A percentile compares a stretch with the other conserved stretches of the same genome.
These are phyloP conservation scores for Leersia perrieri DNA, from an alignment of 176 grass and related monocot genomes.

Conservation along the genomic window DNA sequence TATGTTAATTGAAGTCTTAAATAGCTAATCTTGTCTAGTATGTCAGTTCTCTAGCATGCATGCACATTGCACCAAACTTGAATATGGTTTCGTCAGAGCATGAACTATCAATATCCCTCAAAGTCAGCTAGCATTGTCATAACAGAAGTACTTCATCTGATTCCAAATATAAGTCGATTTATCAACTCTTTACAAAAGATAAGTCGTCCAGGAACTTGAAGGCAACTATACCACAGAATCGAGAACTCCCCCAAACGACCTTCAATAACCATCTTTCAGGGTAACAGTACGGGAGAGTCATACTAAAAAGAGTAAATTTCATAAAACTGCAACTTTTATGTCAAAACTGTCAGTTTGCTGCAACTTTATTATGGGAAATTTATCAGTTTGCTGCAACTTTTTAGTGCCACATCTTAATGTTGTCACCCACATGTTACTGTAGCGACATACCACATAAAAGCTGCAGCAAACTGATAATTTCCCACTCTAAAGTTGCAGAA, in stretches of 20 bases:
- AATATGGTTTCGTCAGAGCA: background rate
- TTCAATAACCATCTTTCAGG: constrained; percentile 9
- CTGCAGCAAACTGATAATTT: no score
- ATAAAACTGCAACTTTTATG: no score
- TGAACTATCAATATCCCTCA: background rate
- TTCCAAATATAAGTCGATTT: background rate
- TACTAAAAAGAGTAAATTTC: background rate
- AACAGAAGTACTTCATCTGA: background rate
- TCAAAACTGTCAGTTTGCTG: no score
- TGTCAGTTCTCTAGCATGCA: background rate
- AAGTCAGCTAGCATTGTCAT: background rate
- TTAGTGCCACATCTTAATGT: no score
- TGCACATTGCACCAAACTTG: background rate
- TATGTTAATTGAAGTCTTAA: constrained; percentile 14
- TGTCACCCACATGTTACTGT: no score
- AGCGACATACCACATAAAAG: no score
- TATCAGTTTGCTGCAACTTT: no score
- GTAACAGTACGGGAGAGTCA: background rate
- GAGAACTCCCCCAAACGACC: background rate
- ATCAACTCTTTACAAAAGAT: background rate
- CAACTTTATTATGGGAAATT: no score
- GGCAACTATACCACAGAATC: background rate
- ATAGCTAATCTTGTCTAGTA: background rate
- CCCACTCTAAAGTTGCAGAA: no score
- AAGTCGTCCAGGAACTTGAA: background rate